phyloP scores from a whole-genome alignment of 257 asterid genomes.

The Paraleonurus japonicus region DNA sequence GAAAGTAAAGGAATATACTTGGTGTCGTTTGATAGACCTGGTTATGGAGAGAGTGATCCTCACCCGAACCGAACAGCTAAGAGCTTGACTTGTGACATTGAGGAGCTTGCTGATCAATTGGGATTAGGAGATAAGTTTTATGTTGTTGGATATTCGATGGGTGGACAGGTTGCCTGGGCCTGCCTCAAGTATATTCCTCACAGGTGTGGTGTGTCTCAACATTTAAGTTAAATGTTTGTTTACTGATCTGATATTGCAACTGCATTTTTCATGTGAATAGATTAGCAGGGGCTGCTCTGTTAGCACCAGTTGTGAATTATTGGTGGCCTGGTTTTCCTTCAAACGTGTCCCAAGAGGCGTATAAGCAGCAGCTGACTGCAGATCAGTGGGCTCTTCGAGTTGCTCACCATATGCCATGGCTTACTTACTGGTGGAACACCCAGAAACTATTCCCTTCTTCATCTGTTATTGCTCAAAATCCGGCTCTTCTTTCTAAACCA shows the following conservation, averaged over 20 bases:
- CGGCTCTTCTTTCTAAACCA: slow-evolving; percentile 35
- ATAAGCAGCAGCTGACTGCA: slow-evolving; percentile 35
- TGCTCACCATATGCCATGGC: slow-evolving; percentile 67
- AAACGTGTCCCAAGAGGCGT: slow-evolving; percentile 42
- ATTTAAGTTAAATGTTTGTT: too few species aligned
- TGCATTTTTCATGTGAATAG: slow-evolving; percentile 32
- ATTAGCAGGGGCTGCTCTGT: slow-evolving; percentile 69
- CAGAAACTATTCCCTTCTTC: slow-evolving; percentile 57
- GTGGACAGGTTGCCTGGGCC: neutral
- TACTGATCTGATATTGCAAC: neutral
- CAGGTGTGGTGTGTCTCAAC: too few species aligned
- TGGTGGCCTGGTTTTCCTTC: slow-evolving; percentile 54
- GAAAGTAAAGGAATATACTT: neutral
- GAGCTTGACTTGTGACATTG: neutral
- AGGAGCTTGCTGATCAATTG: neutral
- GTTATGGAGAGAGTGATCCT: neutral
- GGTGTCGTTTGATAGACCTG: neutral
- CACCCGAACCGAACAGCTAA: neutral
- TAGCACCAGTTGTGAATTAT: slow-evolving; percentile 66
- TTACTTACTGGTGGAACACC: slow-evolving; percentile 78
- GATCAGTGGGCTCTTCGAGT: slow-evolving; percentile 79
- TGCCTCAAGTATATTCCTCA: neutral
- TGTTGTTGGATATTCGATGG: neutral
- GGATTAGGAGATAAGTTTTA: neutral
- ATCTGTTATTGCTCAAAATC: slow-evolving; percentile 41